Evolutionary conservation across 2,329 filamentous ascomycete species (phyloP).

Genomic region (Lasiodiplodia sp.): DNA sequence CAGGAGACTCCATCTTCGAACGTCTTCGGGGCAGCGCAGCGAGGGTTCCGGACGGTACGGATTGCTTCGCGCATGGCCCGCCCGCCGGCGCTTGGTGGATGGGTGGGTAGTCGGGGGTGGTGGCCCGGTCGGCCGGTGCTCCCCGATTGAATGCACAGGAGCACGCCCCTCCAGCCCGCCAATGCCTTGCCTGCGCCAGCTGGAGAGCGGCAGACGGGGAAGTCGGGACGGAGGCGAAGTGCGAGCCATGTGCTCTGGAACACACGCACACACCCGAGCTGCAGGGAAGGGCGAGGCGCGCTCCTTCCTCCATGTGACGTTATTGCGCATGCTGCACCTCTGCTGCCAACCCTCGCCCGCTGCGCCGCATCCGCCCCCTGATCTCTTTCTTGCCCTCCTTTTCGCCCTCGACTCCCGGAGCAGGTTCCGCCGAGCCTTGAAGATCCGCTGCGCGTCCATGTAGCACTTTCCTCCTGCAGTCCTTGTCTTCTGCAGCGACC

Average conservation of each 20-base stretch:
- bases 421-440: background rate
- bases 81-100: slow-evolving; percentile 9
- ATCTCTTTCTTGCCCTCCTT: background rate
- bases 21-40: slow-evolving; percentile 22
- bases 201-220: background rate
- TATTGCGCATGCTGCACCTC: background rate
- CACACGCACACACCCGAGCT: background rate
- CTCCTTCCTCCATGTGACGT: too few relatives aligned
- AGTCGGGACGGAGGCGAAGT: background rate
- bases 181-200: background rate
- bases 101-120: background rate
- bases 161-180: background rate
- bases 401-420: background rate
- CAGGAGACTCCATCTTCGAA: slow-evolving; percentile 9
- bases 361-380: background rate
- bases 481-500: background rate
- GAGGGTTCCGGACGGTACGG: slow-evolving; percentile 17
- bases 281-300: background rate
- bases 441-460: background rate
- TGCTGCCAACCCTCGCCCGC: background rate
- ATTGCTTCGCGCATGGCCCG: slow-evolving; percentile 23
- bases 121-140: slow-evolving; percentile 16
- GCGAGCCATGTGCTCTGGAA: too few relatives aligned
- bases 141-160: slow-evolving; percentile 3
- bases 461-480: background rate